Evolutionary conservation across 2,329 filamentous ascomycete species (phyloP).

Genomic region (Drechslera avenae): DNA sequence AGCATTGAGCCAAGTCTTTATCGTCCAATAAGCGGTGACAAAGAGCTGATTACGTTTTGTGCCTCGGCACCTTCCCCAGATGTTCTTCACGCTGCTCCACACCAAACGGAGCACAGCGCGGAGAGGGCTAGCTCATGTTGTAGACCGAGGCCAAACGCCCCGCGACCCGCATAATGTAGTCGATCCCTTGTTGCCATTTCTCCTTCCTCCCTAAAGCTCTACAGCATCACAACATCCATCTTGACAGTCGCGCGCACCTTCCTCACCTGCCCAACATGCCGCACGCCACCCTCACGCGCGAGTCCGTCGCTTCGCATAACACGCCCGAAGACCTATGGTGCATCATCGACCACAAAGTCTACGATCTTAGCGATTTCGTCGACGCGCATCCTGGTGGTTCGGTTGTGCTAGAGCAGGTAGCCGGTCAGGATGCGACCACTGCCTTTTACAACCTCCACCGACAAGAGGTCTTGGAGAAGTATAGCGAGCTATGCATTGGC

Average conservation of each 20-base stretch:
- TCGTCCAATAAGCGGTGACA: no score
- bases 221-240: background rate
- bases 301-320: slow-evolving; percentile 75
- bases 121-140: slow-evolving; percentile 22
- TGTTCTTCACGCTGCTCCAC: slow-evolving; percentile 19
- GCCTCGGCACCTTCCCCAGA: slow-evolving; percentile 33
- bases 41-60: background rate
- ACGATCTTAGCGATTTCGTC: slow-evolving; percentile 83
- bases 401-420: slow-evolving; percentile 78
- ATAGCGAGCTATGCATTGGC: slow-evolving; percentile 75
- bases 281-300: slow-evolving; percentile 52
- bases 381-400: slow-evolving; percentile 85
- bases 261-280: slow-evolving; percentile 31
- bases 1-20: no score
- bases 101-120: slow-evolving; percentile 18
- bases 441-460: slow-evolving; percentile 92
- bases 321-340: slow-evolving; percentile 78
- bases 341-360: slow-evolving; percentile 85
- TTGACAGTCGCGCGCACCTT: background rate
- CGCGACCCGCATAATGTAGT: slow-evolving; percentile 16
- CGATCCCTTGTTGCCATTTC: background rate
- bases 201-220: slow-evolving; percentile 3
- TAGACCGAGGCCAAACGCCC: slow-evolving; percentile 25
- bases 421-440: slow-evolving; percentile 78
- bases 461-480: slow-evolving; percentile 85